Conservation (phyloP, 805 yeast genomes). For the Sugiyamaella marilandica region DNA sequence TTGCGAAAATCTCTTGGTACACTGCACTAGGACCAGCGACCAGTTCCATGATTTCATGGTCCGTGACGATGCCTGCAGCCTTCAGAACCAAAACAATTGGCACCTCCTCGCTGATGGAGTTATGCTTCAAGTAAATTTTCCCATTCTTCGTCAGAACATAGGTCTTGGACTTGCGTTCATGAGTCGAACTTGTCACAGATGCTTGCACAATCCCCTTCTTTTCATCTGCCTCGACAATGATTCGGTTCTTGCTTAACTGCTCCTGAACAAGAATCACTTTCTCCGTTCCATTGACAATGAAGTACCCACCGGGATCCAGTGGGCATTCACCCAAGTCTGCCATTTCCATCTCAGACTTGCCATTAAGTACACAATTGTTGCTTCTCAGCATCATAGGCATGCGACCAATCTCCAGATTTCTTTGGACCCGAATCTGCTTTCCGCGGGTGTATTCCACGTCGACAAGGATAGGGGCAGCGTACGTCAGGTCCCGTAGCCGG, state of each 20-base stretch:
- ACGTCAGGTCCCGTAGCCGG: slow-evolving; percentile 86
- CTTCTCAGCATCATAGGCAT: slow-evolving; percentile 99
- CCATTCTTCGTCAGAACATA: slow-evolving; percentile 91
- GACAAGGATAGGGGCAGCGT: slow-evolving; percentile 91
- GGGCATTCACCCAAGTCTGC: slow-evolving; percentile 91
- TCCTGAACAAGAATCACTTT: slow-evolving; percentile 96
- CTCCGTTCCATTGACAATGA: slow-evolving; percentile 89
- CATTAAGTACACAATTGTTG: slow-evolving; percentile 81
- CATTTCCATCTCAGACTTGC: slow-evolving; percentile 76
- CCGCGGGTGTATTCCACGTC: slow-evolving; percentile 98
- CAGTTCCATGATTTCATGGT: slow-evolving; percentile 85
- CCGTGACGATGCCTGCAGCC: slow-evolving; percentile 92
- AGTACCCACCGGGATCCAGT: slow-evolving; percentile 97
- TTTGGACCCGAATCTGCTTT: slow-evolving; percentile 80
- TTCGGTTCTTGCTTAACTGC: slow-evolving; percentile 93
- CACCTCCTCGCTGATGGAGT: slow-evolving; percentile 90
- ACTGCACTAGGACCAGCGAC: slow-evolving; percentile 87
- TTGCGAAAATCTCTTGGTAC: slow-evolving; percentile 88
- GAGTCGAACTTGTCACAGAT: slow-evolving; percentile 95
- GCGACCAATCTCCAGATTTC: slow-evolving; percentile 90
- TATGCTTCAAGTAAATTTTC: slow-evolving; percentile 86
- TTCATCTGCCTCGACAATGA: slow-evolving; percentile 95
- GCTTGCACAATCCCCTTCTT: slow-evolving; percentile 94
- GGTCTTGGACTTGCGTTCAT: slow-evolving; percentile 95
- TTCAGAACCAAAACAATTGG: slow-evolving; percentile 91